Evolutionary conservation across 2,329 filamentous ascomycete species (phyloP), one percentile per base, ranked within the genome.

Genomic region (Pseudocercospora fuligena): DNA sequence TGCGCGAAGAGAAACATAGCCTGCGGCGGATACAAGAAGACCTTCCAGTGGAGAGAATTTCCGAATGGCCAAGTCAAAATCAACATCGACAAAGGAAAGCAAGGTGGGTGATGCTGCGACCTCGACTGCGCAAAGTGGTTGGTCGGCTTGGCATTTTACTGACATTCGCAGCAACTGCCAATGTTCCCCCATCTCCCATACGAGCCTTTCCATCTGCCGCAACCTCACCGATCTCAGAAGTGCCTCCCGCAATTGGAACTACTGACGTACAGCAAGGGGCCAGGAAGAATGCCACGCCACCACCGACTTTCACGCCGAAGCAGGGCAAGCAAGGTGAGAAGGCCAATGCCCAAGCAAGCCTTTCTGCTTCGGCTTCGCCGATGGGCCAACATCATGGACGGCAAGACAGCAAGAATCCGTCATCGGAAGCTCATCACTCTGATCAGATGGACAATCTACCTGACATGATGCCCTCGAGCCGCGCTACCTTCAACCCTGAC

Each of bases 21-120:
- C 3, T 92, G 90, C 75, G 89, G 89, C 66, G 90, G 90, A 40
- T 92, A 92, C 79, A 90, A 88, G 77, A 92, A 90, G 76, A 88
- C 90, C 76, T 92, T 91, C 80, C 91, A 92, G 82, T 92, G 90
- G 90, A 83, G 88, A 61, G 85, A 88, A 0, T 91, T 91, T 72
- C 57, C 57, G 73, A 89, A 91, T 70, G 84, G 86, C 56, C 88
- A 80, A 63, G 82, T 88, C 69, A 78, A 79, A 21, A 78, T 79
- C 60, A 86, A 84, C 69, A 71, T 74, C 27, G 74, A 74, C 49
- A 85, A 61, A 27, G 61, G 59, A 14, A 64, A 57, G 36, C 65
- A 61, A 49, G 56, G 65, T 67, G 51, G 16, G 61, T 64, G n/a
- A 25, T 29, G 31, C 23, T 36, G 25, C 25, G 14, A 27, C 6